A percentile compares a stretch with the other conserved stretches of the same genome.
These are phyloP conservation scores for Lippia alba DNA, from an alignment of 305 asterid genomes.

Conservation along the genomic window DNA sequence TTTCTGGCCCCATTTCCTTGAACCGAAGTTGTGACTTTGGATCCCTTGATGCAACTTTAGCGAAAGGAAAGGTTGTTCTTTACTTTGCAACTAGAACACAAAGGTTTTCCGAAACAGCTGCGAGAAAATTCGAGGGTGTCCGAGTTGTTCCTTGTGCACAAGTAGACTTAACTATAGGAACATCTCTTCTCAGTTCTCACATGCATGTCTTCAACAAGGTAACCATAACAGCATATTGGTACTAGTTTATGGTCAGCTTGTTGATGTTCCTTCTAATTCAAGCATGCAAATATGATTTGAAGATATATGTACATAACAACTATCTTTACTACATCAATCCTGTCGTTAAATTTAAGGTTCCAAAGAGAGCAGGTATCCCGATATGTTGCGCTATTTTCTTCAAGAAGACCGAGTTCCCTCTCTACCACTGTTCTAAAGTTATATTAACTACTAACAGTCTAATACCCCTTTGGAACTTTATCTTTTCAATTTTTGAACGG, in stretches of 20 bases:
- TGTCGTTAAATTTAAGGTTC: constrained; percentile 36
- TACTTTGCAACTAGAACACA: constrained; percentile 42
- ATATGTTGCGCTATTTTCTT: constrained; percentile 43
- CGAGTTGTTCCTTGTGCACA: constrained; percentile 45
- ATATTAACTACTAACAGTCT: not conserved
- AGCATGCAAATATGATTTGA: not conserved
- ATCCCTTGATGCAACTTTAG: constrained; percentile 40
- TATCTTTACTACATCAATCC: constrained; percentile 37
- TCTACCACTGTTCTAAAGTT: constrained; percentile 42
- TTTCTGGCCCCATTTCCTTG: not conserved
- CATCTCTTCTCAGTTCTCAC: constrained; percentile 37
- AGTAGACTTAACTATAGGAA: constrained; percentile 42
- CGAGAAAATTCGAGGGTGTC: constrained; percentile 29
- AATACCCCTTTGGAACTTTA: not conserved
- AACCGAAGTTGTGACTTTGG: constrained; percentile 36
- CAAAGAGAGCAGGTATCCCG: constrained; percentile 42
- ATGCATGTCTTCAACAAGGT: constrained; percentile 40
- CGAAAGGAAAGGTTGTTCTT: constrained; percentile 41
- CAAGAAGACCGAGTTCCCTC: constrained; percentile 46
- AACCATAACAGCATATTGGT: not conserved
- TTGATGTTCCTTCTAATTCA: not conserved
- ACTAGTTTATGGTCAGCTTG: not conserved
- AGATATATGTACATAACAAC: not conserved
- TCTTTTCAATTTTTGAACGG: no score
- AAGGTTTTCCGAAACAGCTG: constrained; percentile 32